Percentiles rank a stretch among this genome's conserved stretches.
These are phyloP conservation scores for Gastrolobium bilobum DNA, from an alignment of 306 rosid species.

Conservation along the genomic window DNA sequence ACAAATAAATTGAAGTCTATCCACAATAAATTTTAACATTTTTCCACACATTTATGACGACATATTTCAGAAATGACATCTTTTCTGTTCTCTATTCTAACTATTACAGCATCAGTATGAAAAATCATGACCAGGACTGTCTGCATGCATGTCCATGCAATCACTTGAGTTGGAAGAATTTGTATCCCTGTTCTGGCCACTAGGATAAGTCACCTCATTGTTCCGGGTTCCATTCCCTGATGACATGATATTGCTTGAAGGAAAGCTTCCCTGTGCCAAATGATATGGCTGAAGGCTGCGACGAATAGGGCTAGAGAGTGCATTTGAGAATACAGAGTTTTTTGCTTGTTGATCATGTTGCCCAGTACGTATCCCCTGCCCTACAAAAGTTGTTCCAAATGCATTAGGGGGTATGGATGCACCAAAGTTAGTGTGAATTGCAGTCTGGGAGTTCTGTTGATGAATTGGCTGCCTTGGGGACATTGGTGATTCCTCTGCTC, in stretches of 20 bases:
- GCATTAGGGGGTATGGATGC: constrained; percentile 52
- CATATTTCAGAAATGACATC: constrained; percentile 43
- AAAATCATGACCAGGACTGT: constrained; percentile 68
- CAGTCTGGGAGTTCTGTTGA: constrained; percentile 60
- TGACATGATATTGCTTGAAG: constrained; percentile 52
- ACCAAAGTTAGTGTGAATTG: constrained; percentile 57
- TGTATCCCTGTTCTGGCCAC: constrained; percentile 62
- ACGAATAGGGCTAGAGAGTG: constrained; percentile 79
- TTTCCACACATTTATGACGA: constrained; percentile 47
- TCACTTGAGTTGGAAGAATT: constrained; percentile 66
- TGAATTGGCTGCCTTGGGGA: constrained; percentile 72
- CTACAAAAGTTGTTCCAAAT: constrained; percentile 51
- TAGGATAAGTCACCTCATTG: constrained; percentile 51
- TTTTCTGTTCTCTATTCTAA: constrained; percentile 44
- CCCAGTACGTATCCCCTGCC: constrained; percentile 66
- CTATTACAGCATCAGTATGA: constrained; percentile 56
- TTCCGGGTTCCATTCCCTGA: constrained; percentile 63
- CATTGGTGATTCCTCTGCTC: constrained; percentile 68
- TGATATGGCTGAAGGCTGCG: constrained; percentile 76
- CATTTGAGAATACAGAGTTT: constrained; percentile 76
- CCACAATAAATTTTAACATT: constrained; percentile 45
- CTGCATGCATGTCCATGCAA: constrained; percentile 79
- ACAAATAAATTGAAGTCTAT: constrained; percentile 40
- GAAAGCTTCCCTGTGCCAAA: constrained; percentile 66
- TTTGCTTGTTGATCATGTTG: constrained; percentile 68